Evolutionary conservation across 2,329 filamentous ascomycete genomes (phyloP).

Genomic region (Sarocladium brachiariae): DNA sequence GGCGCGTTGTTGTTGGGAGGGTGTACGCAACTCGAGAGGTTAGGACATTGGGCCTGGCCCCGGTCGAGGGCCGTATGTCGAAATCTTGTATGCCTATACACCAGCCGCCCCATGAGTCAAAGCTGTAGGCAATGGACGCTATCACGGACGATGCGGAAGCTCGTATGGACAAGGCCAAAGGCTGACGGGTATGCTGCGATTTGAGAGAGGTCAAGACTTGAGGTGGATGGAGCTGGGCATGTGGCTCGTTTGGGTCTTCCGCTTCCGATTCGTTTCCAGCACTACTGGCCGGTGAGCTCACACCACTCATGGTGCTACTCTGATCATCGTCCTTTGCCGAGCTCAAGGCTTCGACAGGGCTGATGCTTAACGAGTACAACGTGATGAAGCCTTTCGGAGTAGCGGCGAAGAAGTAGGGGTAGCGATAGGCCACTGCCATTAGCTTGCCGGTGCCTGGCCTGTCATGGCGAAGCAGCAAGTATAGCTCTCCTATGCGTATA

Average conservation of each 20-base stretch:
- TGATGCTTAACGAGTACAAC: slow-evolving; percentile 57
- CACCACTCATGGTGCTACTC: background rate
- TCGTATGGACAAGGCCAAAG: slow-evolving; percentile 78
- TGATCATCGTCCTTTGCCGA: slow-evolving; percentile 1
- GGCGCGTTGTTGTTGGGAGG: slow-evolving; percentile 23
- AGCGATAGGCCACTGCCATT: slow-evolving; percentile 62
- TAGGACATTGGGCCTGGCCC: slow-evolving; percentile 22
- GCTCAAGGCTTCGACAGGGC: background rate
- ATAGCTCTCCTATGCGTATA: slow-evolving; percentile 35
- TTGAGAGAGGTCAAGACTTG: slow-evolving; percentile 67
- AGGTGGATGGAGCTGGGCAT: slow-evolving; percentile 18
- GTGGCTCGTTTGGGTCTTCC: background rate
- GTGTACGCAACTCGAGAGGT: slow-evolving; percentile 31
- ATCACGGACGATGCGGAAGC: slow-evolving; percentile 52
- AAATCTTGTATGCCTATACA: slow-evolving; percentile 89
- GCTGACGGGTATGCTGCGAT: slow-evolving; percentile 72
- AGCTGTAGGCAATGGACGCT: slow-evolving; percentile 82
- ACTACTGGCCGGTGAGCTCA: background rate
- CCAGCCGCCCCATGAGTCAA: slow-evolving; percentile 75
- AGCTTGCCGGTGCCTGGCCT: slow-evolving; percentile 59
- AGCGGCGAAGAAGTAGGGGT: slow-evolving; percentile 73
- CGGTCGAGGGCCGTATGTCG: slow-evolving; percentile 42
- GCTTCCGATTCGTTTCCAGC: background rate
- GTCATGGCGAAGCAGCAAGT: slow-evolving; percentile 49
- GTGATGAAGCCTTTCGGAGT: slow-evolving; percentile 68